phyloP scores from a whole-genome alignment of 192 early-diverging fungal species.

The Podila horticola region DNA sequence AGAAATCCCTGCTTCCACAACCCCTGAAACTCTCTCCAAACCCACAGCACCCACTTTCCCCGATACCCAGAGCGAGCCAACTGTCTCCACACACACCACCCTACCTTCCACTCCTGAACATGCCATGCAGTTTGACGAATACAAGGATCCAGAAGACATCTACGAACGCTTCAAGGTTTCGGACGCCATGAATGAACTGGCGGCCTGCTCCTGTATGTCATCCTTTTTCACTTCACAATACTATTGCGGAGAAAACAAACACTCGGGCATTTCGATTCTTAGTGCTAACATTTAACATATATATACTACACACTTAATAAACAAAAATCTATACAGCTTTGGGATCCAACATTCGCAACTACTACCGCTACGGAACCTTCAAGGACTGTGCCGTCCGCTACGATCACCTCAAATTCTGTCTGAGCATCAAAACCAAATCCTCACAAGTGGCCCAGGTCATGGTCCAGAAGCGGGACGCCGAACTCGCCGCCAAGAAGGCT shows the following conservation, averaged over 20 bases:
- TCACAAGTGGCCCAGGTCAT: constrained; percentile 54
- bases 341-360: constrained; percentile 57
- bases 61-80: background rate
- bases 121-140: constrained; percentile 29
- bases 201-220: constrained; percentile 39
- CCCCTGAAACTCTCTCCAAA: background rate
- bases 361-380: constrained; percentile 59
- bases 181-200: constrained; percentile 41
- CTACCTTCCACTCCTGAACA: background rate
- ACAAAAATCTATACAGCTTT: constrained; percentile 30
- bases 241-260: background rate
- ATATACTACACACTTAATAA: background rate
- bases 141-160: constrained; percentile 32
- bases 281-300: too few species aligned
- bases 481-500: constrained; percentile 36
- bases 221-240: background rate
- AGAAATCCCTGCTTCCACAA: background rate
- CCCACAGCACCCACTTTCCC: background rate
- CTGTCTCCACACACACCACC: background rate
- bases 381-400: constrained; percentile 51
- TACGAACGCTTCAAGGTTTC: constrained; percentile 30
- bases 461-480: constrained; percentile 41
- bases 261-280: too few species aligned
- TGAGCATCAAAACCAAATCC: constrained; percentile 57
- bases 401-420: constrained; percentile 60